Conservation (phyloP, 2,329 filamentous ascomycete species). For the Xylariaceae sp. region DNA sequence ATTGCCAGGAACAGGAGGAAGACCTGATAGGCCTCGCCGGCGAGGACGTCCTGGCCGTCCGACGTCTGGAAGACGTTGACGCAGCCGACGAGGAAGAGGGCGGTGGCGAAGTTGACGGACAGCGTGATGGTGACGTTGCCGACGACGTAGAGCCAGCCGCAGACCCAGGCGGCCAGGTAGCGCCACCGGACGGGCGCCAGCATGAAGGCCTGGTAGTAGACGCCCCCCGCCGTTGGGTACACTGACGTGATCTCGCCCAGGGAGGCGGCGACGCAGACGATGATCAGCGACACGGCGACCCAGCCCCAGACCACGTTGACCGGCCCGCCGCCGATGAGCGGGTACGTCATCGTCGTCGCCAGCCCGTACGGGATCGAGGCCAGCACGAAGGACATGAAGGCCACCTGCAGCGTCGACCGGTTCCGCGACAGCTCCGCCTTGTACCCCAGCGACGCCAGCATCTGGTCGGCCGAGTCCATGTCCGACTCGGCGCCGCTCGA, state of each 20-base stretch:
- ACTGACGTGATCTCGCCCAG: constrained; percentile 69
- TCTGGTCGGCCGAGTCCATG: constrained; percentile 47
- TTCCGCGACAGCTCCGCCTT: constrained; percentile 57
- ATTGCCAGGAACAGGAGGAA: constrained; percentile 65
- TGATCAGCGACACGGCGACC: constrained; percentile 60
- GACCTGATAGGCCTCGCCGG: constrained; percentile 53
- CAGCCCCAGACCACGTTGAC: constrained; percentile 68
- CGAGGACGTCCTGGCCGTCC: constrained; percentile 35
- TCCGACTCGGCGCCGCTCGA: too few relatives aligned
- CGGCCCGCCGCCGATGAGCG: constrained; percentile 58
- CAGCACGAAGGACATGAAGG: constrained; percentile 71
- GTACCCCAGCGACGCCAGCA: constrained; percentile 59
- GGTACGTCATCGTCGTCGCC: constrained; percentile 62
- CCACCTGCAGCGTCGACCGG: constrained; percentile 60
- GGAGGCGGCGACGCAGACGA: constrained; percentile 62
- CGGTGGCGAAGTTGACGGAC: constrained; percentile 76
- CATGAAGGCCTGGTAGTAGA: constrained; percentile 76
- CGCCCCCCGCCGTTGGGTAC: constrained; percentile 69
- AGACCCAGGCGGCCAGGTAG: constrained; percentile 60
- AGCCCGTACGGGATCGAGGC: constrained; percentile 69
- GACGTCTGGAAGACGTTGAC: constrained; percentile 46
- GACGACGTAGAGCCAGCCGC: constrained; percentile 69
- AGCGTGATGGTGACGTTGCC: constrained; percentile 77
- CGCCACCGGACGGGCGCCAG: constrained; percentile 55
- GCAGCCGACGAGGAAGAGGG: constrained; percentile 51